Evolutionary conservation across 768 basidiomycete species (phyloP).

Genomic region (Leccinum incarnatum): DNA sequence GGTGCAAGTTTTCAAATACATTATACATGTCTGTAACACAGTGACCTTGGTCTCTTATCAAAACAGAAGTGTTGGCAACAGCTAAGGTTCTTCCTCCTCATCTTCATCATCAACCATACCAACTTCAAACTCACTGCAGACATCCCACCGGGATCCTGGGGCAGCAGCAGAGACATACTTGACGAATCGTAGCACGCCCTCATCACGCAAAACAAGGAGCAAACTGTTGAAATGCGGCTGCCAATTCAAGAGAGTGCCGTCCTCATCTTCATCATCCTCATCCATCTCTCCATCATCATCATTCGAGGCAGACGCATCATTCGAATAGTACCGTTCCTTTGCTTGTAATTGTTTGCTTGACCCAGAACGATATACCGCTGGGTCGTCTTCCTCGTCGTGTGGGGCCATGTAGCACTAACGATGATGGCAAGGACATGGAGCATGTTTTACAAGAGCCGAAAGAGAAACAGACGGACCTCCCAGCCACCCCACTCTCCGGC

Average conservation of each 20-base stretch:
- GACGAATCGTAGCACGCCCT: constrained; percentile 91
- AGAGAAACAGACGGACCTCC: constrained; percentile 58
- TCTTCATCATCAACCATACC: constrained; percentile 69
- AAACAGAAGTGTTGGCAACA: not conserved
- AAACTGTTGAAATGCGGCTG: constrained; percentile 90
- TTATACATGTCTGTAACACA: no score
- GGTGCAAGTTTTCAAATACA: no score
- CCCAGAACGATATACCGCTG: constrained; percentile 82
- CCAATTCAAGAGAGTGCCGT: constrained; percentile 78
- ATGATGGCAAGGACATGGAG: not conserved
- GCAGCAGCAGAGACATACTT: constrained; percentile 93
- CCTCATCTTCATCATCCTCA: constrained; percentile 50
- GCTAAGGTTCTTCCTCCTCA: constrained; percentile 22
- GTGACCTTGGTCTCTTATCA: no score
- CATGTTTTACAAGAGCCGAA: not conserved
- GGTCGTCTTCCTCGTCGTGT: constrained; percentile 93
- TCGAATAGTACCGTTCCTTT: constrained; percentile 15
- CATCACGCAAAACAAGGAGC: constrained; percentile 86
- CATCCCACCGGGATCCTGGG: constrained; percentile 89
- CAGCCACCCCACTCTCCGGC: constrained; percentile 86
- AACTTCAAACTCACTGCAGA: constrained; percentile 90
- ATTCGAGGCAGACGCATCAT: constrained; percentile 15
- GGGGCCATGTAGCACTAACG: constrained; percentile 89
- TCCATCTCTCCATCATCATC: constrained; percentile 6
- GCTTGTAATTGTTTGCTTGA: constrained; percentile 38